phyloP scores from a whole-genome alignment of 2,329 filamentous ascomycete genomes.

The Trichoderma simmonsii region DNA sequence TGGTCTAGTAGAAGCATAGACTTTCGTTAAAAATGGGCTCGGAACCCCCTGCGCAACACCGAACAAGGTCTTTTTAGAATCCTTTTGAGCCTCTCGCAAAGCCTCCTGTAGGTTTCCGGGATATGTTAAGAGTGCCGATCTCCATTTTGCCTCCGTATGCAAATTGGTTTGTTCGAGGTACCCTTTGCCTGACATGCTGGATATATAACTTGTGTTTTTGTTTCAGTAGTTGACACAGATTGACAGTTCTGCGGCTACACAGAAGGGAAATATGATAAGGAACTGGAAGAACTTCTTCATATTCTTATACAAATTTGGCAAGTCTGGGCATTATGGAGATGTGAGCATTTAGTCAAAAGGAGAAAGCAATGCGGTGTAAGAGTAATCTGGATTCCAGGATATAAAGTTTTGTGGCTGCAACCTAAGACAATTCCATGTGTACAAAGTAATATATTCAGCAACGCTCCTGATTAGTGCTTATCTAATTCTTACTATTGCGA shows the following conservation, averaged over 20 bases:
- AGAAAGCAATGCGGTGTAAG: not conserved
- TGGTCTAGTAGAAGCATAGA: not conserved
- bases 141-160: not conserved
- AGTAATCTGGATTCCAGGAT: not conserved
- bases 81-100: constrained; percentile 2
- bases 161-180: not conserved
- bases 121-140: constrained; percentile 5
- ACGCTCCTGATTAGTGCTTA: not conserved
- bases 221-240: not conserved
- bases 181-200: not conserved
- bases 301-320: not conserved
- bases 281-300: not conserved
- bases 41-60: constrained; percentile 5
- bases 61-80: constrained; percentile 1
- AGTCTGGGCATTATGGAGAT: not conserved
- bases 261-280: not conserved
- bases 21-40: constrained; percentile 4
- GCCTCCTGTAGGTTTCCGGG: constrained; percentile 6
- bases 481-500: not conserved
- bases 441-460: not conserved
- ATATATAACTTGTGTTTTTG: not conserved
- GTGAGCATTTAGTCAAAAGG: not conserved
- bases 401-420: not conserved
- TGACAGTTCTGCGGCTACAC: not conserved
- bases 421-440: not conserved